These are phyloP conservation scores for Exophiala sideris DNA, from an alignment of 2,329 filamentous ascomycete species.

Conservation along the genomic window DNA sequence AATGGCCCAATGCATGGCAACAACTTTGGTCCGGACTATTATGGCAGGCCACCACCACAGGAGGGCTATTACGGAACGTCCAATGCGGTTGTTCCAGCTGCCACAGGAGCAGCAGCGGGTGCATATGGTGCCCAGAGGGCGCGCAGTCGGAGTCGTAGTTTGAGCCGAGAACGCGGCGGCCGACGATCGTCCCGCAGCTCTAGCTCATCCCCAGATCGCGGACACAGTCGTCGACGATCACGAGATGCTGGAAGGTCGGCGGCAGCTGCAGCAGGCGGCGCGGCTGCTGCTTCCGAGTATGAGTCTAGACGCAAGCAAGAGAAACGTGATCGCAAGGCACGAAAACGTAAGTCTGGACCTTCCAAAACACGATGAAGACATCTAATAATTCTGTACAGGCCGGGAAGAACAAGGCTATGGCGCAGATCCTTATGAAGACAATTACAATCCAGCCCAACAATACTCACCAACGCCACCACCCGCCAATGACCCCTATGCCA, in stretches of 20 bases:
- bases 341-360: conserved; percentile 25
- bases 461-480: conserved; percentile 37
- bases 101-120: conserved; percentile 29
- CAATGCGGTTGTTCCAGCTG: conserved; percentile 42
- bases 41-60: conserved; percentile 40
- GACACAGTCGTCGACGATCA: conserved; percentile 38
- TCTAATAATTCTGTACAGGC: conserved; percentile 13
- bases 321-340: conserved; percentile 50
- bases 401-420: conserved; percentile 21
- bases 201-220: conserved; percentile 36
- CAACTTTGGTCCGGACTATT: conserved; percentile 46
- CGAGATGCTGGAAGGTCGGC: conserved; percentile 52
- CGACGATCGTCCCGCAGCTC: conserved; percentile 33
- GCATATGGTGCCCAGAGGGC: conserved; percentile 32
- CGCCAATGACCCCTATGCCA: conserved; percentile 30
- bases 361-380: conserved; percentile 1
- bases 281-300: conserved; percentile 56
- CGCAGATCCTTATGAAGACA: conserved; percentile 40
- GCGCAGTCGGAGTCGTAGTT: conserved; percentile 48
- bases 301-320: conserved; percentile 52
- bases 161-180: conserved; percentile 37
- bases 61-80: conserved; percentile 37
- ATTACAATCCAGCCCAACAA: conserved; percentile 37
- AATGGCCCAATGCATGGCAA: conserved; percentile 60
- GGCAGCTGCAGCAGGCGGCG: conserved; percentile 56